These are phyloP conservation scores for Sporisorium reilianum DNA, from an alignment of 1,284 basidiomycete species.

Conservation along the genomic window DNA sequence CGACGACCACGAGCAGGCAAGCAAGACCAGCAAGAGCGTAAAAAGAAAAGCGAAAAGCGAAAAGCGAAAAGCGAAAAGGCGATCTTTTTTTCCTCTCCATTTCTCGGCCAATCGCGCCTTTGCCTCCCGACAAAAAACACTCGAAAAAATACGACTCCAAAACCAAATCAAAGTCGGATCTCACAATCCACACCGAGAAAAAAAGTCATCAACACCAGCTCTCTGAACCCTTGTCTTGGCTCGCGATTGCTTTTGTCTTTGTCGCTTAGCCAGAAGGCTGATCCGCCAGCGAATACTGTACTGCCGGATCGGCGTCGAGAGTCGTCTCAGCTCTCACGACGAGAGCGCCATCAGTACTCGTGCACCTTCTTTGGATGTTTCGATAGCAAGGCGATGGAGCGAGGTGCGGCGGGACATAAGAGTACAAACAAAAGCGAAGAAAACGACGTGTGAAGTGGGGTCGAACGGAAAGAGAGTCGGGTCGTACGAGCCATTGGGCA, in stretches of 20 bases:
- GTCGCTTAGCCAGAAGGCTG: too few relatives aligned
- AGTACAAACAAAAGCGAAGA: conserved; percentile 8
- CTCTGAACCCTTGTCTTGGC: background rate
- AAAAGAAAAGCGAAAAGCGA: conserved; percentile 5
- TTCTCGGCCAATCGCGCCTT: conserved; percentile 10
- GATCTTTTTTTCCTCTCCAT: conserved; percentile 5
- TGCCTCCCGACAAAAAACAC: background rate
- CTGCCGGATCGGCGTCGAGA: too few relatives aligned
- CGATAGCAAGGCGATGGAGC: conserved; percentile 7
- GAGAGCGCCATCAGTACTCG: background rate
- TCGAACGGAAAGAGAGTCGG: background rate
- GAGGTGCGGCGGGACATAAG: conserved; percentile 1
- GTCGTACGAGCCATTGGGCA: background rate
- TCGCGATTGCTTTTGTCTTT: too few relatives aligned
- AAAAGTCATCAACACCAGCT: background rate
- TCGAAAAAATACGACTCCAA: background rate
- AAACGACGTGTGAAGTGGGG: background rate
- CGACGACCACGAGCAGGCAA: conserved; percentile 9
- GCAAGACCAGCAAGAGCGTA: conserved; percentile 3
- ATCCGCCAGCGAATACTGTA: too few relatives aligned
- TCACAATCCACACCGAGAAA: conserved; percentile 7
- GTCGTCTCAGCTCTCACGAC: background rate
- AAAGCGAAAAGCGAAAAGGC: conserved; percentile 3
- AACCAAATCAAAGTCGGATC: conserved; percentile 14
- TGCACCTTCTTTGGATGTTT: conserved; percentile 1